Conservation (phyloP, 164 flowering plant species). For the Nymphaea colorata region DNA sequence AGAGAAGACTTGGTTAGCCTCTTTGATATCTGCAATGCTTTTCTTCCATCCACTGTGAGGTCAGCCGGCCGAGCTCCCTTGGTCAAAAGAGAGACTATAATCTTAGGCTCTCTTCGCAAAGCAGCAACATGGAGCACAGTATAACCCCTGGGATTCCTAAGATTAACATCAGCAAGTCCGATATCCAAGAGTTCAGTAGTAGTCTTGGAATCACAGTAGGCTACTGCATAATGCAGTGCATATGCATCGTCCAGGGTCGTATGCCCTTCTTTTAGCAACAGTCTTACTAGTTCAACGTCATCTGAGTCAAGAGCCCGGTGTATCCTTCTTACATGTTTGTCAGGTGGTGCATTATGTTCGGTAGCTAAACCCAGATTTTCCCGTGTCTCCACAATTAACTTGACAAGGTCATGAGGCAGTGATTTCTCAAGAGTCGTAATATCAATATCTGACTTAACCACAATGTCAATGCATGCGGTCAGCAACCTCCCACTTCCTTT, state of each 20-base stretch:
- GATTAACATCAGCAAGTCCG: conserved; percentile 76
- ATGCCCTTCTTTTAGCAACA: conserved; percentile 69
- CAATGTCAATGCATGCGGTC: conserved; percentile 32
- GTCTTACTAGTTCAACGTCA: conserved; percentile 77
- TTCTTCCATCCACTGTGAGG: conserved; percentile 67
- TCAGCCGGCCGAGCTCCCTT: conserved; percentile 73
- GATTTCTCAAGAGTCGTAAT: conserved; percentile 54
- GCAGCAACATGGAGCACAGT: conserved; percentile 89
- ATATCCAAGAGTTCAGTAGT: conserved; percentile 74
- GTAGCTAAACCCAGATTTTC: conserved; percentile 22
- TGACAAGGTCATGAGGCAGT: conserved; percentile 37
- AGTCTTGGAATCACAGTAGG: conserved; percentile 76
- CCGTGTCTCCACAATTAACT: conserved; percentile 44
- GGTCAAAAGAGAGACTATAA: conserved; percentile 76
- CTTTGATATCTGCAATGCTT: conserved; percentile 80
- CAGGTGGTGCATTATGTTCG: conserved; percentile 31
- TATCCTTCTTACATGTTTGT: conserved; percentile 73
- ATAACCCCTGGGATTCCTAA: conserved; percentile 46
- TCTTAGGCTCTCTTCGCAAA: conserved; percentile 69
- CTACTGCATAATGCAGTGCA: conserved; percentile 91
- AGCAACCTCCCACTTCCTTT: conserved; percentile 40
- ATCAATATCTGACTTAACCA: conserved; percentile 62
- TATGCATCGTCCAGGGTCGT: conserved; percentile 71
- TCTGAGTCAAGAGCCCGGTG: conserved; percentile 86
- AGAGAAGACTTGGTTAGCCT: conserved; percentile 59